phyloP scores from a whole-genome alignment of 1,284 basidiomycete genomes.

The Peniophora sp. region DNA sequence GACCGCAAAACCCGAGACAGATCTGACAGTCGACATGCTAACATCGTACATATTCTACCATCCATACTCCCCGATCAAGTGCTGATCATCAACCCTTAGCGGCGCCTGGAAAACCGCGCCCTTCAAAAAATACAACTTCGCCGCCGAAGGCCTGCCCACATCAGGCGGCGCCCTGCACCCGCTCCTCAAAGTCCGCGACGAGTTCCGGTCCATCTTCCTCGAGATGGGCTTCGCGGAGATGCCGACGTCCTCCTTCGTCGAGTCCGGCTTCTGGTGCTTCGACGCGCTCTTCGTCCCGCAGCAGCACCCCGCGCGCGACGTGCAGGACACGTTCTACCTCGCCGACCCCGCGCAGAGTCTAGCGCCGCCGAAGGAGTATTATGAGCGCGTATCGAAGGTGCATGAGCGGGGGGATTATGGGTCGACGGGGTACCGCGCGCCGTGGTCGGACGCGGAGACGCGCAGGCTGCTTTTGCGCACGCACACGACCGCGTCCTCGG shows the following conservation, averaged over 20 bases:
- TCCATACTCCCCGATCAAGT: neutral
- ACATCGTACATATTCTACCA: constrained; percentile 51
- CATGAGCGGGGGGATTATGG: constrained; percentile 92
- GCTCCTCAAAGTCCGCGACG: constrained; percentile 95
- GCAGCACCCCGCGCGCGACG: constrained; percentile 95
- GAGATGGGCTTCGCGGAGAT: constrained; percentile 99
- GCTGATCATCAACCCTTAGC: constrained; percentile 29
- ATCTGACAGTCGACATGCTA: constrained; percentile 94
- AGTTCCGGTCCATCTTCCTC: constrained; percentile 97
- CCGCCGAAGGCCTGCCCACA: constrained; percentile 88
- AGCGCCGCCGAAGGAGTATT: constrained; percentile 79
- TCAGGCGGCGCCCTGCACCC: constrained; percentile 92
- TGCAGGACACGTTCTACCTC: constrained; percentile 99
- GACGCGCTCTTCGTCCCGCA: constrained; percentile 98
- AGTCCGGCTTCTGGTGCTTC: constrained; percentile 99
- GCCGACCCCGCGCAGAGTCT: constrained; percentile 84
- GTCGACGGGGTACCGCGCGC: constrained; percentile 97
- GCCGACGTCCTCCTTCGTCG: constrained; percentile 97
- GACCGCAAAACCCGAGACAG: constrained; percentile 95
- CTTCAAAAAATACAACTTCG: constrained; percentile 99
- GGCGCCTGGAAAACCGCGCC: constrained; percentile 86
- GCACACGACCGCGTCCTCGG: constrained; percentile 95
- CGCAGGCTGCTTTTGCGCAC: constrained; percentile 91
- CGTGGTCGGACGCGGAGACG: constrained; percentile 90
- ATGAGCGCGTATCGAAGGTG: constrained; percentile 79